These are phyloP conservation scores for Plasmodium inui DNA, from an alignment of 169 alveolate species.

Conservation along the genomic window DNA sequence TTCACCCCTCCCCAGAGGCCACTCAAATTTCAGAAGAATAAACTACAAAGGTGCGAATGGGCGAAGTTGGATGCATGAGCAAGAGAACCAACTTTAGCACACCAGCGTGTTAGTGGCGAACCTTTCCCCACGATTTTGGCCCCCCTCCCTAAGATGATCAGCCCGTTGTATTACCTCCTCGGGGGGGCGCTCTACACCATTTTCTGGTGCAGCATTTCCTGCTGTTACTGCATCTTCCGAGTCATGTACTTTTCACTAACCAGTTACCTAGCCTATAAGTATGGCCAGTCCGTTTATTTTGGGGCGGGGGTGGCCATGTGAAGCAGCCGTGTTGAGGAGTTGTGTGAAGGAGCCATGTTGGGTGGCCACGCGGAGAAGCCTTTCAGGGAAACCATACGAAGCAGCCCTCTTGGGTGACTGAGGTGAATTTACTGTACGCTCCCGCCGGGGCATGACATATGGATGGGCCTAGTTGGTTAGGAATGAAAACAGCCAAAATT, in stretches of 20 bases:
- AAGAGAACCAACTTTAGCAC: not conserved
- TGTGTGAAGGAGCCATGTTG: not conserved
- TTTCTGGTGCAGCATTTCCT: conserved; percentile 72
- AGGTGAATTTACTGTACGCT: not conserved
- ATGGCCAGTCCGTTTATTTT: conserved; percentile 45
- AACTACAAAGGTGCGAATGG: not conserved
- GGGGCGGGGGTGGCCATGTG: not conserved
- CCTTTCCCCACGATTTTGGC: not conserved
- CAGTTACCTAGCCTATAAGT: conserved; percentile 58
- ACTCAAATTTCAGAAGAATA: conserved; percentile 74
- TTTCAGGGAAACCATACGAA: too few species aligned
- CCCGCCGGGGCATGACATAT: not conserved
- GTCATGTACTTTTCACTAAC: conserved; percentile 57
- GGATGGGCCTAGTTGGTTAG: not conserved
- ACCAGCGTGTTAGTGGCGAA: not conserved
- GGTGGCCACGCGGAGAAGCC: not conserved
- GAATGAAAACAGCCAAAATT: not conserved
- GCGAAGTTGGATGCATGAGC: not conserved
- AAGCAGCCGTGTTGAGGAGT: not conserved
- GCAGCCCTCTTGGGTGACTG: not conserved
- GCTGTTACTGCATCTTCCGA: conserved; percentile 45
- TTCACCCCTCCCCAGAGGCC: conserved; percentile 26
- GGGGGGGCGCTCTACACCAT: conserved; percentile 57
- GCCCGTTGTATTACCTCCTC: conserved; percentile 57
- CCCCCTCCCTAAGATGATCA: conserved; percentile 34